Evolutionary conservation across 1,284 basidiomycete genomes (phyloP), one percentile per base, ranked within the genome.

Genomic region (Naganishia liquefaciens): DNA sequence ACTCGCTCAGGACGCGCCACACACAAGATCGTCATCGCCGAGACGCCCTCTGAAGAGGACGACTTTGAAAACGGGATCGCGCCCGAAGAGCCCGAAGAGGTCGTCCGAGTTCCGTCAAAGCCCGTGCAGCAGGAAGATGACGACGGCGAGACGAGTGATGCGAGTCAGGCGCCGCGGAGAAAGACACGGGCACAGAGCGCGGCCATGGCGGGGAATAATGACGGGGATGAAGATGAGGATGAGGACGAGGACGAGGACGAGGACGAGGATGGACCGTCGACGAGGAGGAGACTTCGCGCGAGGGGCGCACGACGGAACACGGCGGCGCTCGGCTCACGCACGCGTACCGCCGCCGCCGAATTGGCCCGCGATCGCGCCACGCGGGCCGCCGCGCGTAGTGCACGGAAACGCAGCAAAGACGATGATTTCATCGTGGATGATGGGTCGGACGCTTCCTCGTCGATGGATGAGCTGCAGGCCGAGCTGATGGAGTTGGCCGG

Each of bases 401-500:
- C 68, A 40, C 62, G 69, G 33, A 66, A 70, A 23, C 33, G 33
- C 6, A 62, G 68, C 19, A 68, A 70, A 25, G 74, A 71, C 40
- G 68, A 72, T 55, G 69, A 69, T 51, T 60, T 58, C 30, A 33
- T 68, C 25, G 54, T 66, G 27, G 66, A 65, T 43, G 65, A 64
- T 47, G 33, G 52, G 13, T 52, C 60, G 23, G 49, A 51, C 13
- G 52, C 43, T 21, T 60, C 55, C 15, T 60, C 55, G 5, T 44
- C n/a, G 9, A 47, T 57, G 71, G 62, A 71, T 43, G 62, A 55
- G 57, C 62, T 63, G 55, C 67, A 65, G 52, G 58, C 55, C 46
- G 39, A 63, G 49, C 64, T 54, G 23, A 66, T 75, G 15, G 83
- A 81, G 23, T 82, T 84, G 28, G 84, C 80, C 46, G 82, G 80